Base-by-base conservation (phyloP, 768 basidiomycete genomes). In the Mrakia frigida region DNA sequence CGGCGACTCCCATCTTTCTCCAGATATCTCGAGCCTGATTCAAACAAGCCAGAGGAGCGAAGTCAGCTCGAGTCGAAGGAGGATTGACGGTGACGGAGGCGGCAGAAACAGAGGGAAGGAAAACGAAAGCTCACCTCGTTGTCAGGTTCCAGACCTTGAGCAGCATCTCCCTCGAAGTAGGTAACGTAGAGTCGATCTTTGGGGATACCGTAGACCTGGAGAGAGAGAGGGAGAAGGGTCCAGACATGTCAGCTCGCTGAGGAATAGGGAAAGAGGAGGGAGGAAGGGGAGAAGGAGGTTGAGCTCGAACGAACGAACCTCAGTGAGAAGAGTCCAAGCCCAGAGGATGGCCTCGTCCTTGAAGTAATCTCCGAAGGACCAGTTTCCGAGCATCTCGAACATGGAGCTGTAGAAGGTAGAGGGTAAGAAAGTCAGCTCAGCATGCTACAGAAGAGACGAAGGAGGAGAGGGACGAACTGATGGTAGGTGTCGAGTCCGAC, bases 361-460 rank as follows among this genome's bases (percentile, higher is more conserved):
- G 89, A 99, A 99, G 86, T 99, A 99, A 84, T 99, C 95, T 0
- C 97, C 97, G 80, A 98, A 99, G 6, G 95, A 98, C 97, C 97
- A 99, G 84, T 99, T 99, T 53, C 97, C 97, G 79, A 99, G 85
- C 97, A 99, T 99, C 85, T 99, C 97, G 81, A 99, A 99, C 85
- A 79, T 80, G 31, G 73, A 80, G 53, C 79, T 79, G n/a, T n/a
- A 35, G 37, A 16, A 39, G 39, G 31, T 5, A 28, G 13, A 56
- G 74, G n/a, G 18, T 25, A 94, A 96, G 53, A 25, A n/a, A 1
- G 39, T 50, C 21, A 50, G 43, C 28, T 70, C 33, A n/a, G 10
- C 10, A 2, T 18, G 23, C 18, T 23, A 41, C 3, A n/a, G 28
- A 50, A 14, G 25, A 6, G 69, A 70, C 2, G 9, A 13, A 18